Percentiles rank a stretch among this genome's conserved stretches.
These are phyloP conservation scores for Colletotrichum kahawae DNA, from an alignment of 2,329 filamentous ascomycete genomes.

Conservation along the genomic window DNA sequence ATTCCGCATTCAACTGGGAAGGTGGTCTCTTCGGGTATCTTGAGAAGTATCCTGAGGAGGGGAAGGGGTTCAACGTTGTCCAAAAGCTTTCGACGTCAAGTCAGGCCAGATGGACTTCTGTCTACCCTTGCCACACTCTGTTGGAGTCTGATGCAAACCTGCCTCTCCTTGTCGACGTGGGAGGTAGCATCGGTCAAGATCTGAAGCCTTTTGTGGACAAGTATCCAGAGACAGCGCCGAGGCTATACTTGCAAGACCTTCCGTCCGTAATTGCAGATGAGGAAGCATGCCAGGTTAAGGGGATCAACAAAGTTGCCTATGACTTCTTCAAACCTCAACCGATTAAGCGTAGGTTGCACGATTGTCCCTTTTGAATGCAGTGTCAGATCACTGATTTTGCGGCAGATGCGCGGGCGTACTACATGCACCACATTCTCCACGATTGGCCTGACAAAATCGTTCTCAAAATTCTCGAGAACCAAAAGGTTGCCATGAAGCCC, in stretches of 20 bases:
- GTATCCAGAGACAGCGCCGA: background rate
- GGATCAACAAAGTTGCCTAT: constrained; percentile 27
- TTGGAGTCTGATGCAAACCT: background rate
- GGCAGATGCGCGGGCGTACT: constrained; percentile 49
- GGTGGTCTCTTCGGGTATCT: background rate
- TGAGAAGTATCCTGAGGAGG: background rate
- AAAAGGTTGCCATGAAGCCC: constrained; percentile 48
- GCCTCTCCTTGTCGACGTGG: constrained; percentile 2
- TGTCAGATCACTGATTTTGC: background rate
- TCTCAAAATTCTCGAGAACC: constrained; percentile 41
- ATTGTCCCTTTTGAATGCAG: fast-evolving
- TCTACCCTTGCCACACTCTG: background rate
- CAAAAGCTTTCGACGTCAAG: background rate
- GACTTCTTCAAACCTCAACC: constrained; percentile 44
- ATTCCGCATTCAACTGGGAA: background rate
- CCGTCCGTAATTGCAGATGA: background rate
- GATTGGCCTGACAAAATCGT: constrained; percentile 56
- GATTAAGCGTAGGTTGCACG: constrained; percentile 21
- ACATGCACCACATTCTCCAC: constrained; percentile 61
- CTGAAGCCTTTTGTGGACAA: background rate
- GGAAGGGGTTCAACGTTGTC: background rate
- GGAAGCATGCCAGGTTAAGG: background rate
- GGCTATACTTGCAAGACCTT: constrained; percentile 2
- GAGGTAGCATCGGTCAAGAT: background rate
- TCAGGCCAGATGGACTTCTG: background rate